Base-by-base conservation (phyloP, 345 rosid genomes). In the Eucalyptus sp. region DNA sequence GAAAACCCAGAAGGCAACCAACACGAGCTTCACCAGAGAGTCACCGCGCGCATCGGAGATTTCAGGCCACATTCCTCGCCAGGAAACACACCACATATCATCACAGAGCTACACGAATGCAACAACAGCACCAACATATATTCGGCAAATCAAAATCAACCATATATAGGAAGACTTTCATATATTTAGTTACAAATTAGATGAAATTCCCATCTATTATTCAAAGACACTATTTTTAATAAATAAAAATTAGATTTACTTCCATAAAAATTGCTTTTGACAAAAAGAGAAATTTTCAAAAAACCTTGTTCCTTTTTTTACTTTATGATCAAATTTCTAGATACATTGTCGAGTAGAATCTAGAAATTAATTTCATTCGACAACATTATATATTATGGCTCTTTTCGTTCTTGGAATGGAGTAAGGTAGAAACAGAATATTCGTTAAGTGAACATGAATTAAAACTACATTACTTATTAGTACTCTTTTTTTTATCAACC, bases 41-140 rank as follows among this genome's bases (percentile, higher is more conserved):
- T 52, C 56, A 52, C 24, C 29, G 14, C 13, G 14, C 64, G 68
- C n/a, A 43, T 62, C 4, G 8, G 31, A 29, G 33, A 62, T 29
- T 62, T 13, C 68, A 62, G 68, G 68, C 17, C 15, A 29, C 2
- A 62, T 29, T 29, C 17, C 68, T 62, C 0, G 68, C 17, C 68
- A 3, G 31, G 68, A 13, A 13, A 62, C 16, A 62, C 68, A 2
- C 17, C 68, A 27, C 56, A 7, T 3, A 62, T 29, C 68, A 62
- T 62, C 68, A 62, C 31, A 27, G 33, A 62, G 31, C 33, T 14
- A 29, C 33, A 62, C 68, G 7, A 29, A 62, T 29, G 33, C 68
- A 29, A 0, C 68, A 62, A 29, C 0, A 13, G 68, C 68, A 29
- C 4, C 8, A 0, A 13, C 31, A 2, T 29, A 62, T 27, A 13